A percentile compares a stretch with the other conserved stretches of the same genome.
phyloP scores from a whole-genome alignment of 192 early-diverging fungal species.

The Mortierella claussenii region DNA sequence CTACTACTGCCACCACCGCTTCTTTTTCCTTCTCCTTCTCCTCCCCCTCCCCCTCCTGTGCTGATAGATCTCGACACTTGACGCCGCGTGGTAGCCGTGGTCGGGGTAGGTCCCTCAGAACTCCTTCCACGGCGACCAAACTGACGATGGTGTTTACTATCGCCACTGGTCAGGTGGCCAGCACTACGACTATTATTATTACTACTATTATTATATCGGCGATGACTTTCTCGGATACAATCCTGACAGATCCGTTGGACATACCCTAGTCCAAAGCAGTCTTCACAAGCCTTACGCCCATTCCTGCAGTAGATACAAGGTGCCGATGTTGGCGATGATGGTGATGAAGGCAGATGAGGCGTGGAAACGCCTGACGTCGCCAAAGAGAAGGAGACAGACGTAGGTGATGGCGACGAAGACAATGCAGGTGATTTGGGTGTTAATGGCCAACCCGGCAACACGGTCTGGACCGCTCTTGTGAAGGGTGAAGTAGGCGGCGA shows the following conservation, averaged over 20 bases:
- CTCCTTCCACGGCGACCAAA: too few relatives aligned
- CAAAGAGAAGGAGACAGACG: not conserved
- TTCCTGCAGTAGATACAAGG: constrained; percentile 20
- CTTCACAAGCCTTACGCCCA: constrained; percentile 25
- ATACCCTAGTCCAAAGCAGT: constrained; percentile 31
- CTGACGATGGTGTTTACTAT: too few relatives aligned
- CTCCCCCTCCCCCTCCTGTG: too few relatives aligned
- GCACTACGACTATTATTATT: not conserved
- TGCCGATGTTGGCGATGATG: not conserved
- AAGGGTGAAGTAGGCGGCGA: not conserved
- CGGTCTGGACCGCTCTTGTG: too few relatives aligned
- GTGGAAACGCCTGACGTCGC: not conserved
- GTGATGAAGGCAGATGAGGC: not conserved
- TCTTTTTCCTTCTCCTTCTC: too few relatives aligned
- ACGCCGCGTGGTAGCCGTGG: too few relatives aligned
- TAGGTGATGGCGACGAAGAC: not conserved
- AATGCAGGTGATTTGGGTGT: not conserved
- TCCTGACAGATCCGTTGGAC: constrained; percentile 29
- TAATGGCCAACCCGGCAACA: too few relatives aligned
- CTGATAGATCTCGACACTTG: too few relatives aligned
- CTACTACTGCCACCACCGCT: not conserved
- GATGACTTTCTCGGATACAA: constrained; percentile 24
- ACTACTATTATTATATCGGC: not conserved
- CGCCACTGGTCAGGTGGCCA: too few relatives aligned
- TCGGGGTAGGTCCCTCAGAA: too few relatives aligned